A percentile compares a stretch with the other conserved stretches of the same genome.
phyloP scores from a whole-genome alignment of 2,329 filamentous ascomycete species.

The Plenodomus lindquistii region DNA sequence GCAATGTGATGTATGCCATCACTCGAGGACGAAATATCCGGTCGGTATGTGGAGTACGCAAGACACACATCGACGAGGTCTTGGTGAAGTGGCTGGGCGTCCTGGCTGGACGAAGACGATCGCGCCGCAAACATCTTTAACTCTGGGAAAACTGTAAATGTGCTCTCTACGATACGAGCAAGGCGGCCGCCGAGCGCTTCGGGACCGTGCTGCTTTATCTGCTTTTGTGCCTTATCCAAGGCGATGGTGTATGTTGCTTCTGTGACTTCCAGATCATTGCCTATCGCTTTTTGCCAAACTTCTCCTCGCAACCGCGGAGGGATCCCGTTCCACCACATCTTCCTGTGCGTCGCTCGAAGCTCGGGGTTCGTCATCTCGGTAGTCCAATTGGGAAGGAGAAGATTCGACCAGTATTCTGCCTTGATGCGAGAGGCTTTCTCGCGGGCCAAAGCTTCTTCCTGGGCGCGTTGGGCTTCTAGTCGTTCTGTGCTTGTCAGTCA shows the following conservation, averaged over 20 bases:
- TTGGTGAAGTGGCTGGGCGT: conserved; percentile 67
- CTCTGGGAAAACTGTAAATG: conserved; percentile 69
- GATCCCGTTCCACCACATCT: conserved; percentile 82
- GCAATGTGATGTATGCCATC: conserved; percentile 75
- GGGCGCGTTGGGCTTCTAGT: conserved; percentile 43
- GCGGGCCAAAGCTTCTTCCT: conserved; percentile 55
- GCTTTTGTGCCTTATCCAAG: conserved; percentile 65
- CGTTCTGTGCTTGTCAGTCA: conserved; percentile 32
- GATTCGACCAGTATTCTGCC: conserved; percentile 71
- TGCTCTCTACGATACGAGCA: conserved; percentile 54
- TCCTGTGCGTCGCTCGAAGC: conserved; percentile 51
- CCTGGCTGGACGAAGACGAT: conserved; percentile 17
- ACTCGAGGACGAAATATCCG: conserved; percentile 74
- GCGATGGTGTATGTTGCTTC: conserved; percentile 72
- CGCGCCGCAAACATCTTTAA: conserved; percentile 69
- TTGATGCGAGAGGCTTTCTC: conserved; percentile 56
- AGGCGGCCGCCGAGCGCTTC: conserved; percentile 33
- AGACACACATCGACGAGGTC: conserved; percentile 72
- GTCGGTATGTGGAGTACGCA: conserved; percentile 80
- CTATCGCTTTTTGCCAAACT: conserved; percentile 73
- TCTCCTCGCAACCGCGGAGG: conserved; percentile 69
- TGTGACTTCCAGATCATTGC: conserved; percentile 72
- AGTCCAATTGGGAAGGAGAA: conserved; percentile 77
- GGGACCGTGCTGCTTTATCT: conserved; percentile 59
- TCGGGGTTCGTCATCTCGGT: conserved; percentile 59